Conservation (phyloP, 75 land plant species). For the Cryptomeria japonica region DNA sequence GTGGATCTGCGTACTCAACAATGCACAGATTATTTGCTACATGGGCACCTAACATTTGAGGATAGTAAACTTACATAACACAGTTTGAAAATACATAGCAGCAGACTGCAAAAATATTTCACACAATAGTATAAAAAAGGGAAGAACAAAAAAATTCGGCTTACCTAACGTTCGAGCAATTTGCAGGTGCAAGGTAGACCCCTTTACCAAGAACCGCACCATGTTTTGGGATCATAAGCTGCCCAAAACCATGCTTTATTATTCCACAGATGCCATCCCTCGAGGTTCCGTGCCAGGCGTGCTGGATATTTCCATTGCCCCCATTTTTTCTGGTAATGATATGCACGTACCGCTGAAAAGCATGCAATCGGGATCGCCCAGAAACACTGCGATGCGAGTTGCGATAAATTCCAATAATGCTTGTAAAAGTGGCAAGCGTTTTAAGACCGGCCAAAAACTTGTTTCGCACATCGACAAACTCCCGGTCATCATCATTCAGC, state of each 20-base stretch:
- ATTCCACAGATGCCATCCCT: neutral
- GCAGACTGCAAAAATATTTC: no score
- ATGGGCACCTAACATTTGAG: no score
- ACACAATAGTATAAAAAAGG: neutral
- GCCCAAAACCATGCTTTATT: constrained; percentile 14
- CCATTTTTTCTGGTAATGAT: neutral
- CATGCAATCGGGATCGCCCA: constrained; percentile 11
- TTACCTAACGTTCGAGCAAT: constrained; percentile 12
- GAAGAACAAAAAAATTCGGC: no score
- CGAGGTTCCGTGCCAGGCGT: constrained; percentile 21
- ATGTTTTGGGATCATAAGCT: neutral
- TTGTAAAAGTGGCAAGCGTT: constrained; percentile 10
- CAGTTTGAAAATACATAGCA: constrained; percentile 27
- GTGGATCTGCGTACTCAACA: no score
- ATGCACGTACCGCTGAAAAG: neutral
- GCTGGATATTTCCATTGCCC: constrained; percentile 3
- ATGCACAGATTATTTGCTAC: no score
- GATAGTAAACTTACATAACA: constrained; percentile 28
- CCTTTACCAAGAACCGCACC: constrained; percentile 16
- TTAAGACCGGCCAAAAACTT: constrained; percentile 23
- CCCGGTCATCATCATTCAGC: constrained; percentile 12
- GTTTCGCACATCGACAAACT: constrained; percentile 13
- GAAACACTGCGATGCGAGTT: neutral
- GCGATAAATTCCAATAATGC: constrained; percentile 20
- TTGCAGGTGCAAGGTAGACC: constrained; percentile 14